These are phyloP conservation scores for Physcia stellaris DNA, from an alignment of 495 filamentous ascomycete species.

Conservation along the genomic window DNA sequence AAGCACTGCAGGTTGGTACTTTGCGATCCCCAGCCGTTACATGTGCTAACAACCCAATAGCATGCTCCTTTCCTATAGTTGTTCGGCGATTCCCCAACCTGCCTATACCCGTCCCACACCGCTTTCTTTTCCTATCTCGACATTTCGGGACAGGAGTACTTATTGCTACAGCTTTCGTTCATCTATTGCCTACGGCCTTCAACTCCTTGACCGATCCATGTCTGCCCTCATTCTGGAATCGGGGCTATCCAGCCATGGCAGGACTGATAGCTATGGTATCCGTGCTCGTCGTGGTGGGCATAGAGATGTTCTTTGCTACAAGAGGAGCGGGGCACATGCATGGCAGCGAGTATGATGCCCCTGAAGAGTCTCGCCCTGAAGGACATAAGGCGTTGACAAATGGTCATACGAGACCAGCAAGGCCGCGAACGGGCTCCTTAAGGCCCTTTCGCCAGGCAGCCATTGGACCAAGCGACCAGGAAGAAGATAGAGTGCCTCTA, in stretches of 20 bases:
- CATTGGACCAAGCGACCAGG: neutral
- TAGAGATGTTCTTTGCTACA: slow-evolving; percentile 65
- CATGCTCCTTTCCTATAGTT: slow-evolving; percentile 41
- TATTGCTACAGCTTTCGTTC: slow-evolving; percentile 82
- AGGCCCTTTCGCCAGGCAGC: slow-evolving; percentile 1
- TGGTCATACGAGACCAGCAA: slow-evolving; percentile 1
- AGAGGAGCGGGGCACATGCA: slow-evolving; percentile 38
- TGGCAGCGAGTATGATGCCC: slow-evolving; percentile 7
- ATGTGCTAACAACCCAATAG: slow-evolving; percentile 16
- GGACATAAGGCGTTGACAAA: slow-evolving; percentile 1
- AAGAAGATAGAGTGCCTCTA: neutral
- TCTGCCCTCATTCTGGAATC: slow-evolving; percentile 59
- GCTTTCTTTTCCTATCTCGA: slow-evolving; percentile 58
- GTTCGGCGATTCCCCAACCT: slow-evolving; percentile 34
- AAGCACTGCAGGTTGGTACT: slow-evolving; percentile 52
- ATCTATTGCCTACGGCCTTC: slow-evolving; percentile 72
- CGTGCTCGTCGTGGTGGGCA: slow-evolving; percentile 55
- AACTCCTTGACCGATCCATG: slow-evolving; percentile 67
- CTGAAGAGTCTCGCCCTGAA: neutral
- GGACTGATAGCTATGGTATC: slow-evolving; percentile 68
- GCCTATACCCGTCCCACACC: slow-evolving; percentile 30
- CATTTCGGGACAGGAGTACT: slow-evolving; percentile 81
- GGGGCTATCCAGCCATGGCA: slow-evolving; percentile 60
- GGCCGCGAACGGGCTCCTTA: slow-evolving; percentile 1
- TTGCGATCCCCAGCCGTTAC: neutral